These are phyloP conservation scores for Penicillium paxilli DNA, from an alignment of 495 filamentous ascomycete species.

Conservation along the genomic window DNA sequence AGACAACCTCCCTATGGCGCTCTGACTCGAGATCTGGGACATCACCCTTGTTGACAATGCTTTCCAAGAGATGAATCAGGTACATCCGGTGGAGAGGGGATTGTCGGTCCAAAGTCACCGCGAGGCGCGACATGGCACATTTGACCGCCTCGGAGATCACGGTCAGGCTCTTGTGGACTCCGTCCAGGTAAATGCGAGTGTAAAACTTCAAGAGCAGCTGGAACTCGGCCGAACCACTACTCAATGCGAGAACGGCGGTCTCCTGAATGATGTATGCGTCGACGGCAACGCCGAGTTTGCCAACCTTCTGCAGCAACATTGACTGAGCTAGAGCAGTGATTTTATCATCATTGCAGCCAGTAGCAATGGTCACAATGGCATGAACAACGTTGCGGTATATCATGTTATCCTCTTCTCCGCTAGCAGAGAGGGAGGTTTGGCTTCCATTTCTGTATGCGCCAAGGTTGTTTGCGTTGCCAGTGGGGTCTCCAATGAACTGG, in stretches of 20 bases:
- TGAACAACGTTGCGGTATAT: conserved; percentile 82
- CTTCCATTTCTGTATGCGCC: conserved; percentile 66
- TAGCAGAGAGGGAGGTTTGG: conserved; percentile 70
- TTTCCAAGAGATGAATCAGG: conserved; percentile 77
- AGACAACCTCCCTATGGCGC: conserved; percentile 68
- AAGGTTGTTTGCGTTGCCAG: conserved; percentile 26
- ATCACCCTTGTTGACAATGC: conserved; percentile 88
- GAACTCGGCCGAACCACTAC: conserved; percentile 74
- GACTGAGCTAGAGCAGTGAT: conserved; percentile 93
- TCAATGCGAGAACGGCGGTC: conserved; percentile 72
- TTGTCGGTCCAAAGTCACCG: conserved; percentile 61
- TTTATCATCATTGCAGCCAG: conserved; percentile 78
- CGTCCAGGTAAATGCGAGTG: conserved; percentile 68
- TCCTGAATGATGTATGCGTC: conserved; percentile 84
- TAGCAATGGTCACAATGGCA: conserved; percentile 85
- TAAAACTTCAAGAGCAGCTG: conserved; percentile 82
- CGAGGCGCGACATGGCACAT: conserved; percentile 76
- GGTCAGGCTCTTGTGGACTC: conserved; percentile 63
- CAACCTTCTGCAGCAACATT: conserved; percentile 91
- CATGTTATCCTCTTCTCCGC: conserved; percentile 70
- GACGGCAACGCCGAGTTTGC: conserved; percentile 71
- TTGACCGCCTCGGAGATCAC: conserved; percentile 31
- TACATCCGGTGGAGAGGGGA: conserved; percentile 78
- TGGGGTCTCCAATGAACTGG: conserved; percentile 24
- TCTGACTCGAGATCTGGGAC: conserved; percentile 57